phyloP scores from a whole-genome alignment of 306 rosid genomes.

The Vigna reflexopilosa region DNA sequence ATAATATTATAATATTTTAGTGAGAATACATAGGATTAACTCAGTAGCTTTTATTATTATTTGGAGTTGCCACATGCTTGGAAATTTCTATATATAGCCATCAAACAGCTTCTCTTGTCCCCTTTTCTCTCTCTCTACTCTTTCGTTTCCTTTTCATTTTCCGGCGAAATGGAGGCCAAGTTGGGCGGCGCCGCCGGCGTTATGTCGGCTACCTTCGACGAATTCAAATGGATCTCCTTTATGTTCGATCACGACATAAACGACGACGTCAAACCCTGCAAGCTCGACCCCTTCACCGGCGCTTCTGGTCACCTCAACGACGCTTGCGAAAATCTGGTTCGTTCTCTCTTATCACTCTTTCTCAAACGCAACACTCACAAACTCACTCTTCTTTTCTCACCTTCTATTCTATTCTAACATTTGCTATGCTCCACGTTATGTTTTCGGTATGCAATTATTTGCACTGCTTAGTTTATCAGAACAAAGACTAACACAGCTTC shows the following conservation, averaged over 20 bases:
- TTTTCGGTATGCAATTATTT: too few relatives aligned
- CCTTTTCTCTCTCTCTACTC: constrained; percentile 44
- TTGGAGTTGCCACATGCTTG: neutral
- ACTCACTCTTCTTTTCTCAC: neutral
- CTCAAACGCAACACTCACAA: constrained; percentile 28
- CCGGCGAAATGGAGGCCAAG: constrained; percentile 54
- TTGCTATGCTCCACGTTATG: neutral
- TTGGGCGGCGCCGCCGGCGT: neutral
- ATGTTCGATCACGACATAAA: constrained; percentile 37
- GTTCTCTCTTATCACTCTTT: constrained; percentile 45
- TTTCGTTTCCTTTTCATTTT: constrained; percentile 23
- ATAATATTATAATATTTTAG: too few relatives aligned
- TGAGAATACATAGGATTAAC: too few relatives aligned
- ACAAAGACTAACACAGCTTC: too few relatives aligned
- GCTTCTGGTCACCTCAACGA: constrained; percentile 44
- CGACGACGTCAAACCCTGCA: constrained; percentile 47
- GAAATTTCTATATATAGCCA: constrained; percentile 49
- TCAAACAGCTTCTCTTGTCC: constrained; percentile 39
- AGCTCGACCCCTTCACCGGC: constrained; percentile 44
- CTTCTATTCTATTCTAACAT: neutral
- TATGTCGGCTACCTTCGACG: constrained; percentile 31
- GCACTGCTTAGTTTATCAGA: too few relatives aligned
- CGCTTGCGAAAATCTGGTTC: constrained; percentile 60
- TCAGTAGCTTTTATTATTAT: too few relatives aligned
- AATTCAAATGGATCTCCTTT: constrained; percentile 55